Evolutionary conservation across 2,329 filamentous ascomycete species (phyloP), one percentile per base, ranked within the genome.

Genomic region (Diaporthe sp.): DNA sequence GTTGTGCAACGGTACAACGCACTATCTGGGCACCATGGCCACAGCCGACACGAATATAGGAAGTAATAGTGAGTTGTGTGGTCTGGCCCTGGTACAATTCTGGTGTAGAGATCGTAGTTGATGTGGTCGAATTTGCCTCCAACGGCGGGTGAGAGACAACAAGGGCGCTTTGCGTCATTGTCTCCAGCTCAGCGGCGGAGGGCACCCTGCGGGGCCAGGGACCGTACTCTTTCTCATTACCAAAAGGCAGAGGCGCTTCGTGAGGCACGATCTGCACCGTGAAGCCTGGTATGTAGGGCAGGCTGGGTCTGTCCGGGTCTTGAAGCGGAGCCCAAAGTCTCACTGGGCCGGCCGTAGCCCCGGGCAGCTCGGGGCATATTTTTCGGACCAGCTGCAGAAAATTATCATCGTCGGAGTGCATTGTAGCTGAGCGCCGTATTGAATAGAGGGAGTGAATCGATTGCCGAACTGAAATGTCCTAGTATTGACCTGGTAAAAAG

Each of bases 281-380:
- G 37, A 61, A 61, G 58, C 37, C 37, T 8, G 58, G 37, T 39
- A 42, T 61, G 58, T 61, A 61, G 34, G 58, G 58, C 37, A 61
- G 58, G 34, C 37, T 42, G 34, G 58, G 58, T 9, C 37, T 61
- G 34, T 61, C 58, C 34, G 37, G 34, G 37, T 61, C 58, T 42
- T 42, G 13, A 0, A 4, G 34, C 34, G 58, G 58, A 17, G 58
- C 13, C 58, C 58, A 61, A 22, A 37, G 15, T 12, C 25, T 55
- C 25, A 55, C 12, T 17, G 25, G 51, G 12, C 12, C 15, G 10
- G 51, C 51, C 13, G 51, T 28, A 12, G 51, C 51, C 51, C 4
- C 51, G n/a, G 51, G 51, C 51, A 55, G 25, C 51, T 55, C 51
- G 13, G 51, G 51, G 25, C 25, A 15, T 4, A 55, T 15, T 55